phyloP scores from a whole-genome alignment of 495 filamentous ascomycete species.

The Annulohypoxylon stygium region DNA sequence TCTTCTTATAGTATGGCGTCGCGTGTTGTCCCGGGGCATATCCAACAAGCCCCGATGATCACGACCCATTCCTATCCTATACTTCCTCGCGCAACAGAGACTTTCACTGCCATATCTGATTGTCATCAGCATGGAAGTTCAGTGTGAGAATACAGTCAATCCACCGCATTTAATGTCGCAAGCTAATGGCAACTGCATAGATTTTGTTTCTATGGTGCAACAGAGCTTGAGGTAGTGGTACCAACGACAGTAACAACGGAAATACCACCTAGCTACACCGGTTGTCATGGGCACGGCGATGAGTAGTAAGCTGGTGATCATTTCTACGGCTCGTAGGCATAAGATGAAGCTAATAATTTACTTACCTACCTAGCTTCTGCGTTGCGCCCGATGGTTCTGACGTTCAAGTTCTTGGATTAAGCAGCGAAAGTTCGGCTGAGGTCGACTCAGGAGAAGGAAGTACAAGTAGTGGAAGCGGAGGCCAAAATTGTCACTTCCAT shows the following conservation, averaged over 20 bases:
- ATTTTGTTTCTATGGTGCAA: slow-evolving; percentile 57
- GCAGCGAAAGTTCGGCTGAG: slow-evolving; percentile 30
- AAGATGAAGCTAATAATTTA: slow-evolving; percentile 1
- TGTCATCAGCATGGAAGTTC: slow-evolving; percentile 58
- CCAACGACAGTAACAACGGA: slow-evolving; percentile 60
- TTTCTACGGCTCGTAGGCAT: background rate
- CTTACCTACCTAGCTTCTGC: slow-evolving; percentile 51
- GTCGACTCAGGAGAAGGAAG: slow-evolving; percentile 35
- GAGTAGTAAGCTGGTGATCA: slow-evolving; percentile 56
- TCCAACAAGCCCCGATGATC: background rate
- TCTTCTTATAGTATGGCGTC: slow-evolving; percentile 9
- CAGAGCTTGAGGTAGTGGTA: slow-evolving; percentile 58
- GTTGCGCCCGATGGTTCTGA: slow-evolving; percentile 60
- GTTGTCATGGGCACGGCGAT: slow-evolving; percentile 64
- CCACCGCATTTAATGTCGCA: background rate
- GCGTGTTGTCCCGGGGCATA: slow-evolving; percentile 1
- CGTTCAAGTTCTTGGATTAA: slow-evolving; percentile 41
- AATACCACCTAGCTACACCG: slow-evolving; percentile 63
- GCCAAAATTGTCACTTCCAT: slow-evolving; percentile 71
- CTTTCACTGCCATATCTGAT: slow-evolving; percentile 53
- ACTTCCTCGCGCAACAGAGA: slow-evolving; percentile 22
- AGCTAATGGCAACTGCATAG: slow-evolving; percentile 31
- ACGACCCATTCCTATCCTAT: background rate
- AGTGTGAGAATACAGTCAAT: slow-evolving; percentile 43
- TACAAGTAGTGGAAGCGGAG: slow-evolving; percentile 25